Percentiles rank a stretch among this genome's conserved stretches.
Conservation (phyloP, 2,329 filamentous ascomycete genomes). For the Hymenoscyphus fraxineus region DNA sequence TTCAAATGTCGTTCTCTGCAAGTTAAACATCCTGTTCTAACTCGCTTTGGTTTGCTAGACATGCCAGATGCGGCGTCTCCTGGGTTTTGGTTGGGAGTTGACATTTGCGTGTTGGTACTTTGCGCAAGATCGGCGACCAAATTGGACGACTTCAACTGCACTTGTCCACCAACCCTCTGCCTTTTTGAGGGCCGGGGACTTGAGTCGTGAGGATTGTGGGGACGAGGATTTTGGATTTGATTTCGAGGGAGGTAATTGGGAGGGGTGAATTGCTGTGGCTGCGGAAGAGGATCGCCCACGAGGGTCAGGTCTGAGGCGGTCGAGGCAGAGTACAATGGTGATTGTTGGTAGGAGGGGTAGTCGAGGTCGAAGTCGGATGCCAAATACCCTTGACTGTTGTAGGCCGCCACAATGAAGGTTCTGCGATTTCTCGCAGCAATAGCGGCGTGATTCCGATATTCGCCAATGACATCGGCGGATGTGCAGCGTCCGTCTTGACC, state of each 20-base stretch:
- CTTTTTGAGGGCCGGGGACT: slow-evolving; percentile 26
- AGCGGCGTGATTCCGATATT: slow-evolving; percentile 15
- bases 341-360: slow-evolving; percentile 27
- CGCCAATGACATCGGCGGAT: slow-evolving; percentile 25
- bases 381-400: slow-evolving; percentile 30
- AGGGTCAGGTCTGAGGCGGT: slow-evolving; percentile 31
- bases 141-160: slow-evolving; percentile 1
- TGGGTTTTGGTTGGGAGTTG: slow-evolving; percentile 22
- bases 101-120: slow-evolving; percentile 28
- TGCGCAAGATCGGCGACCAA: slow-evolving; percentile 12
- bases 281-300: slow-evolving; percentile 23
- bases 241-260: slow-evolving; percentile 20
- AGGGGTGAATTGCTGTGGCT: slow-evolving; percentile 25
- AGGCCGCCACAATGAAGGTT: slow-evolving; percentile 32
- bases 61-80: slow-evolving; percentile 18
- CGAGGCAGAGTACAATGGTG: slow-evolving; percentile 30
- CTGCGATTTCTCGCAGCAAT: slow-evolving; percentile 31
- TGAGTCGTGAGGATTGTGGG: slow-evolving; percentile 14
- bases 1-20: slow-evolving; percentile 88
- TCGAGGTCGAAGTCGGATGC: slow-evolving; percentile 30
- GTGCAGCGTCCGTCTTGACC: not conserved
- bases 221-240: not conserved
- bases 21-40: slow-evolving; percentile 86
- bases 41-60: slow-evolving; percentile 68
- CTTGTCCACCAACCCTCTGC: slow-evolving; percentile 21